Base-by-base conservation (phyloP, 345 rosid species). In the Jatropha curcas region DNA sequence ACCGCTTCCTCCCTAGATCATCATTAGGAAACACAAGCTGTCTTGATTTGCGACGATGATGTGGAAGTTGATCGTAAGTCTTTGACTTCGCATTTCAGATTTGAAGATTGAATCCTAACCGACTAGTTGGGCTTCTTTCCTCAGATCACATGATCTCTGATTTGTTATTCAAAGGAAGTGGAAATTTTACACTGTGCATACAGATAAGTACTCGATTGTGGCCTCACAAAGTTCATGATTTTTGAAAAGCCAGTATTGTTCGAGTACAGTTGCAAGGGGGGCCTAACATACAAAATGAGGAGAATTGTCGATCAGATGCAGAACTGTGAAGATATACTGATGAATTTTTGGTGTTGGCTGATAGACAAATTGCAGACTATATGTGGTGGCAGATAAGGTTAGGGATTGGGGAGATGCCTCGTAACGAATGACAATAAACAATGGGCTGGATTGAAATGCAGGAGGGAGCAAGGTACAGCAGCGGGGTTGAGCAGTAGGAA, bases 331-430 rank as follows among this genome's bases (percentile, higher is more conserved):
- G 96, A 91, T 70, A 87, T 91, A 33, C 66, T 91, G 66, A 91
- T 91, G 92, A 91, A 91, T 60, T 81, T 91, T n/a, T n/a, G n/a
- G 85, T 85, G 48, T 92, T 76, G 50, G 89, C 89, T 0, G 93
- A 89, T 68, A 64, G 80, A 28, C 74, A 3, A 84, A 81, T n/a
- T 0, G 86, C 81, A 19, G 96, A 92, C 96, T 1, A 35, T 85
- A 2, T 69, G 87, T 91, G n/a, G 93, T 86, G 69, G 92, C 92
- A 1, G 79, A 81, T 61, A 87, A 80, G 74, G 83, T 76, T 16
- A 80, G 93, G 64, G 96, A 91, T 51, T 86, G 92, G 92, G 96
- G 93, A 68, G 93, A 91, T 82, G 80, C n/a, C 93, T 0, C 84
- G 93, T 30, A 90, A 90, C 4, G 83, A n/a, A 85, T 33, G 78